These are phyloP conservation scores for Botrytis galanthina DNA, from an alignment of 2,329 filamentous ascomycete genomes.

Conservation along the genomic window DNA sequence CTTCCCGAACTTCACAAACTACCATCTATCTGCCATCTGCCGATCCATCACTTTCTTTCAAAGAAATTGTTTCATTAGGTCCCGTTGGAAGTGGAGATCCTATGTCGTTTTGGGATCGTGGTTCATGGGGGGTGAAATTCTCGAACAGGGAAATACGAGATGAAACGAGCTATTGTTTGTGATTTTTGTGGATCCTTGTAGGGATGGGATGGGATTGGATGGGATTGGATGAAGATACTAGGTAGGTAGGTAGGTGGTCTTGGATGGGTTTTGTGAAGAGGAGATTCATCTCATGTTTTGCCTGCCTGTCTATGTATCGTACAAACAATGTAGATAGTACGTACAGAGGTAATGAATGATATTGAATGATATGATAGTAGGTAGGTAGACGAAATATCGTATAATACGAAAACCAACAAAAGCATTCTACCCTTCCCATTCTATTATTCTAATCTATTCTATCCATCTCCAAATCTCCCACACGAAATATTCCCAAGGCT, in stretches of 20 bases:
- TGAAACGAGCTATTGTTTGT: not conserved
- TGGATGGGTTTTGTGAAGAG: not conserved
- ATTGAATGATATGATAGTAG: not conserved
- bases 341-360: too few relatives aligned
- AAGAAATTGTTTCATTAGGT: not conserved
- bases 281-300: not conserved
- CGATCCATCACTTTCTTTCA: not conserved
- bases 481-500: not conserved
- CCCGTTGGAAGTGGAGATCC: not conserved
- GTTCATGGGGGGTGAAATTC: not conserved
- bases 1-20: not conserved
- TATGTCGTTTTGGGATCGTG: not conserved
- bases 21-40: not conserved
- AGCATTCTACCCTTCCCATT: not conserved
- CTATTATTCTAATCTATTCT: not conserved
- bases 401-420: not conserved
- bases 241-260: too few relatives aligned
- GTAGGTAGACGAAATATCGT: not conserved
- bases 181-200: not conserved
- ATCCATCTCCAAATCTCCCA: not conserved
- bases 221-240: not conserved
- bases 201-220: not conserved
- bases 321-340: too few relatives aligned
- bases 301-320: too few relatives aligned
- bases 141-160: conserved; percentile 1